phyloP scores from a whole-genome alignment of 176 grass and related monocot species.

The Areca catechu region DNA sequence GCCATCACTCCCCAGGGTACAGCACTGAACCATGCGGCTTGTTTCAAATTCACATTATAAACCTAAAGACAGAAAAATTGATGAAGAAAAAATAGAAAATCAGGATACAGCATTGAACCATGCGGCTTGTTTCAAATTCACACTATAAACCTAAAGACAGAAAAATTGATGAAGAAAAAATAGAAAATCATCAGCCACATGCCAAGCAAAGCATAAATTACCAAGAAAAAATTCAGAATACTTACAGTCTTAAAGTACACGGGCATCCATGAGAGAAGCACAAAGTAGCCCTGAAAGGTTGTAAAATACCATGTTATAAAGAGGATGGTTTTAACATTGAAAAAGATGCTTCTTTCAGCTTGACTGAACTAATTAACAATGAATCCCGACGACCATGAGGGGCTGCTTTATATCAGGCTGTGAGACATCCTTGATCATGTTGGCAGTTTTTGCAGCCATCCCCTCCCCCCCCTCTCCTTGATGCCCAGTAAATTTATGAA shows the following conservation, averaged over 20 bases:
- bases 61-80: slow-evolving; percentile 37
- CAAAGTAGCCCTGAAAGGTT: slow-evolving; percentile 76
- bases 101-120: slow-evolving; percentile 99
- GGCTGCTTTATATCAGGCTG: too few relatives aligned
- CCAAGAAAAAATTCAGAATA: background rate
- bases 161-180: slow-evolving; percentile 13
- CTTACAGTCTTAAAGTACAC: slow-evolving; percentile 94
- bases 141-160: slow-evolving; percentile 66
- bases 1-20: slow-evolving; percentile 91
- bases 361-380: too few relatives aligned
- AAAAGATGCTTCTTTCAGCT: too few relatives aligned
- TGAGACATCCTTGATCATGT: too few relatives aligned
- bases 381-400: too few relatives aligned
- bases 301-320: too few relatives aligned
- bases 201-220: background rate
- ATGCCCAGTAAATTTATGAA: too few relatives aligned
- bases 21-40: slow-evolving; percentile 99
- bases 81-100: slow-evolving; percentile 16
- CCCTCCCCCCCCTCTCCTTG: too few relatives aligned
- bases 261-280: slow-evolving; percentile 94
- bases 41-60: slow-evolving; percentile 90
- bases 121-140: slow-evolving; percentile 95
- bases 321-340: too few relatives aligned
- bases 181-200: slow-evolving; percentile 3
- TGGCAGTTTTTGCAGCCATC: too few relatives aligned